Base-by-base conservation (phyloP, 345 rosid species). In the Nasturtium officinale region DNA sequence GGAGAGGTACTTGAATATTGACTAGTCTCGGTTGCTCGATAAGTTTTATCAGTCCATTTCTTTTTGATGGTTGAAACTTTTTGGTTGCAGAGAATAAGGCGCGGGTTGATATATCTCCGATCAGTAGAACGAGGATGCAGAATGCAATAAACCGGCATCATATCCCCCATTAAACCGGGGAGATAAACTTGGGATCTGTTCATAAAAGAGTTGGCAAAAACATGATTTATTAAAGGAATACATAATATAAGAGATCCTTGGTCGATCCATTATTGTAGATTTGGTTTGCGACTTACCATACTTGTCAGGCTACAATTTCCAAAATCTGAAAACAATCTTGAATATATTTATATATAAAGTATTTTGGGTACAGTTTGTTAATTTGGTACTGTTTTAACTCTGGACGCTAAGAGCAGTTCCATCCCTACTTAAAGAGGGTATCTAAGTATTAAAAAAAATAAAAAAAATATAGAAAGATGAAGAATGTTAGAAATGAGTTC, bases 61-160 rank as follows among this genome's bases (percentile, higher is more conserved):
- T 60, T 1, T 21, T 29, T 59, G 29, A 28, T 30, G 9, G 48
- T 42, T 40, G 37, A 42, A 67, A 10, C 64, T 0, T 29, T 25
- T 18, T 59, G 51, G 51, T 69, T 73, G 77, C 89, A 94, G 98
- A 91, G 98, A 73, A 85, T 94, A 79, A 85, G 75, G 61, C 82
- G 97, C 0, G 96, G 90, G 43, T 78, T 94, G 79, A 76, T 85
- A 57, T 85, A 66, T 82, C 87, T 91, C 1, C 84, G 84, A 68
- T 77, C 88, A 15, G 90, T 86, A 75, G 89, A 88, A 69, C 86
- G 85, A 63, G 90, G 91, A 45, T 85, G 92, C 83, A 79, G 85
- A 53, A 51, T 87, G 79, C 96, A 85, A 65, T 90, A 65, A 58
- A 18, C 53, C 23, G 35, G 58, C 51, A 12, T 21, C 59, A 18